Evolutionary conservation across 2,329 filamentous ascomycete species (phyloP).

Genomic region (Akanthomyces muscarius): DNA sequence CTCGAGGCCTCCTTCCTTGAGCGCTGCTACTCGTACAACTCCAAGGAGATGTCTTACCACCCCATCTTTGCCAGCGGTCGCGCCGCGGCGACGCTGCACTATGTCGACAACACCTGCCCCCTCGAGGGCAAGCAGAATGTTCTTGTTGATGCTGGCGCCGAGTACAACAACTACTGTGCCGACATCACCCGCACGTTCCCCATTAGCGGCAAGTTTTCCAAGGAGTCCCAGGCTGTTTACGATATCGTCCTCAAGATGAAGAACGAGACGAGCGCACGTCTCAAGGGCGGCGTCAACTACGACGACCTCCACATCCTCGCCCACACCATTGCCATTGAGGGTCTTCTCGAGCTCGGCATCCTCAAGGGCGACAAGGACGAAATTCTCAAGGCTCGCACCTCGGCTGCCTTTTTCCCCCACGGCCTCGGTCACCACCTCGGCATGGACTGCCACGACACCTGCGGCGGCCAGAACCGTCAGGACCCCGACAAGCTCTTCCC

Average conservation of each 20-base stretch:
- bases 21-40: constrained; percentile 68
- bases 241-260: constrained; percentile 86
- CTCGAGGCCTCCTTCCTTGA: constrained; percentile 78
- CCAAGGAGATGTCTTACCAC: constrained; percentile 80
- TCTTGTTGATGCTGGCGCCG: constrained; percentile 78
- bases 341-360: constrained; percentile 71
- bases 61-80: constrained; percentile 79
- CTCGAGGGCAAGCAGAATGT: constrained; percentile 71
- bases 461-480: constrained; percentile 70
- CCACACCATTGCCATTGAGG: constrained; percentile 77
- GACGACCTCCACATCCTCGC: constrained; percentile 77
- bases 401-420: constrained; percentile 86
- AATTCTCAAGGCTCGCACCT: constrained; percentile 74
- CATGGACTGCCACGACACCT: constrained; percentile 88
- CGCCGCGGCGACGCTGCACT: constrained; percentile 82
- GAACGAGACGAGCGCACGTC: constrained; percentile 64
- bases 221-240: constrained; percentile 71
- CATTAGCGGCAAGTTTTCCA: constrained; percentile 65
- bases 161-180: constrained; percentile 69
- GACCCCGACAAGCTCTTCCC: constrained; percentile 82
- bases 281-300: constrained; percentile 73
- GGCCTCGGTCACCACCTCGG: constrained; percentile 88
- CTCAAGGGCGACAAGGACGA: constrained; percentile 64
- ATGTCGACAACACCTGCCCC: constrained; percentile 72
- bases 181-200: constrained; percentile 84